phyloP scores from a whole-genome alignment of 257 asterid species.

The Solanum sejunctum region DNA sequence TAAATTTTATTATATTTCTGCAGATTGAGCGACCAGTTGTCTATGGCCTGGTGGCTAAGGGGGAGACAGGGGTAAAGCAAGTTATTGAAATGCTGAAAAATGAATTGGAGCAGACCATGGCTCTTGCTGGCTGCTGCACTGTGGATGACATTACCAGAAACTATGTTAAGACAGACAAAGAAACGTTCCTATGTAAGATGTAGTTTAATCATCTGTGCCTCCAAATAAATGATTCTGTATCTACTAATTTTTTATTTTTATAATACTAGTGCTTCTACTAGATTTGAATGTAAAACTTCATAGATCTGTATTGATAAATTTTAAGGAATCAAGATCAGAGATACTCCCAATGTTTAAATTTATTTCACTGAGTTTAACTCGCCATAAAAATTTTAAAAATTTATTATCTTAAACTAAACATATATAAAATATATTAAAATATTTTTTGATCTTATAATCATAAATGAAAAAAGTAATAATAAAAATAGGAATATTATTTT shows the following conservation, averaged over 20 bases:
- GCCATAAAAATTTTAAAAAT: not conserved
- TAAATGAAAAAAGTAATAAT: no score
- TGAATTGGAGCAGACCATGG: conserved; percentile 53
- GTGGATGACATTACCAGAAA: conserved; percentile 29
- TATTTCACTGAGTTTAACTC: not conserved
- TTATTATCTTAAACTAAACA: not conserved
- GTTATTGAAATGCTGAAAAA: conserved; percentile 34
- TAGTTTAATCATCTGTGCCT: not conserved
- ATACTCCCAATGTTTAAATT: not conserved
- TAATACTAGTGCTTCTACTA: not conserved
- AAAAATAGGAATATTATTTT: no score
- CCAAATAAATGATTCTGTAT: not conserved
- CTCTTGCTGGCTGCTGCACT: conserved; percentile 45
- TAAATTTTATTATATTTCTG: not conserved
- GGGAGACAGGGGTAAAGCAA: conserved; percentile 33
- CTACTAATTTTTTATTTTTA: no score
- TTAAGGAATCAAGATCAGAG: not conserved
- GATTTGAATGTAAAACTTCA: not conserved
- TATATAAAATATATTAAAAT: not conserved
- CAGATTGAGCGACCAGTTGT: conserved; percentile 51
- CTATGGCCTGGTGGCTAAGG: conserved; percentile 41
- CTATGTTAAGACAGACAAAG: conserved; percentile 32
- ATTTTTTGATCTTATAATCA: no score
- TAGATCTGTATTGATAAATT: not conserved
- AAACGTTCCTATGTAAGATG: conserved; percentile 17